Percentiles rank a stretch among this genome's conserved stretches.
Evolutionary conservation across 2,329 filamentous ascomycete species (phyloP).

Genomic region (Colletotrichum karsti): DNA sequence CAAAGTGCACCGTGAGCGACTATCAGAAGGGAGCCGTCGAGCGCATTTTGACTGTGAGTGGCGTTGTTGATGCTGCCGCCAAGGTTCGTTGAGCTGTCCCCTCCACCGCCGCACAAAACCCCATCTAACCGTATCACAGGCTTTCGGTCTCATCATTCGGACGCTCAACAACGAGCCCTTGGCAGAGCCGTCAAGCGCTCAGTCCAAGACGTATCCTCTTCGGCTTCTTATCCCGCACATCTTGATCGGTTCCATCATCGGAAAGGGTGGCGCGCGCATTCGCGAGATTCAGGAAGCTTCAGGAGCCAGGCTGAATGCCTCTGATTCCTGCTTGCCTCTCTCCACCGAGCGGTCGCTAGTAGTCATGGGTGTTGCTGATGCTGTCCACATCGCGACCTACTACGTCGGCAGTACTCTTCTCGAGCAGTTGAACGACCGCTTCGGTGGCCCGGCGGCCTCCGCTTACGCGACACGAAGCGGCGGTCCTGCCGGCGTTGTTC

Average conservation of each 20-base stretch:
- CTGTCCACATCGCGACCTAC: constrained; percentile 98
- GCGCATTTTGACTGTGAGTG: constrained; percentile 96
- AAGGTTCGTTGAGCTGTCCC: constrained; percentile 68
- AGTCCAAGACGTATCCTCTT: constrained; percentile 97
- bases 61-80: constrained; percentile 93
- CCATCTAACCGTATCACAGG: constrained; percentile 56
- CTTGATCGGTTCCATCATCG: constrained; percentile 97
- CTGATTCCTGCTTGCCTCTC: constrained; percentile 90
- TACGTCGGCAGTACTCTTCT: constrained; percentile 98
- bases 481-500: constrained; percentile 90
- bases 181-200: constrained; percentile 84
- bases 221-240: constrained; percentile 96
- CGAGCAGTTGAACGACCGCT: constrained; percentile 96
- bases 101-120: not conserved
- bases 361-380: constrained; percentile 96
- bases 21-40: constrained; percentile 97
- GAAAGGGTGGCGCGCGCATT: constrained; percentile 94
- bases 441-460: constrained; percentile 95
- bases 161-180: constrained; percentile 97
- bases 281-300: constrained; percentile 99
- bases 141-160: constrained; percentile 97
- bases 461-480: constrained; percentile 96
- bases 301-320: constrained; percentile 94
- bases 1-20: constrained; percentile 98
- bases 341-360: constrained; percentile 98